Base-by-base conservation (phyloP, 2,329 filamentous ascomycete genomes). In the Sporothrix luriei region DNA sequence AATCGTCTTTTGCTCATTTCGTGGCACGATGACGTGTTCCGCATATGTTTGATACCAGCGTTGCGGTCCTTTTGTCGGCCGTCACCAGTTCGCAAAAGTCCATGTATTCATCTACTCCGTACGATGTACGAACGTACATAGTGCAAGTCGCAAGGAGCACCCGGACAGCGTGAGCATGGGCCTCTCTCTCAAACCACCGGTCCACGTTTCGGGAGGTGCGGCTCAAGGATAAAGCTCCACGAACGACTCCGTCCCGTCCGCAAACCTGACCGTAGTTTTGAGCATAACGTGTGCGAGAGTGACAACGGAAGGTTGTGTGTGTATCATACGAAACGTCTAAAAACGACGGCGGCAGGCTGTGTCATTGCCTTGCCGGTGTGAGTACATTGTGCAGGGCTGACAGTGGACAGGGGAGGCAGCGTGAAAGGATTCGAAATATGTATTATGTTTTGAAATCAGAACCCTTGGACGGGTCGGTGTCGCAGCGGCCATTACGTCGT, bases 261-360 rank as follows among this genome's bases (percentile, higher is more conserved):
- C 19, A 26, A 26, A 33, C 9, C 29, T 57, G 26, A 5, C 51
- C 26, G 55, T 59, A 59, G 55, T 59, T 59, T 40, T 40, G 19
- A 59, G 9, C 55, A 59, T 40, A 38, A 33, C n/a, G n/a, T n/a
- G n/a, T n/a, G n/a, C n/a, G n/a, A n/a, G n/a, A n/a, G n/a, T n/a
- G n/a, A n/a, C n/a, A n/a, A n/a, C n/a, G n/a, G n/a, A n/a, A n/a
- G n/a, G n/a, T n/a, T n/a, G n/a, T n/a, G n/a, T n/a, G n/a, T n/a
- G n/a, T n/a, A n/a, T n/a, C n/a, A n/a, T 24, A n/a, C 33, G 55
- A 61, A 43, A 61, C 55, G n/a, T 43, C 33, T 24, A 43, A 40
- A 59, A 43, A 51, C 48, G 26, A 66, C 62, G 48, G 38, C 48
- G 46, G 16, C 62, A n/a, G 61, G 16, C 61, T 51, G 61, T 38